These are phyloP conservation scores for Cinnamomum chago DNA, from an alignment of 164 flowering plant species.

Conservation along the genomic window DNA sequence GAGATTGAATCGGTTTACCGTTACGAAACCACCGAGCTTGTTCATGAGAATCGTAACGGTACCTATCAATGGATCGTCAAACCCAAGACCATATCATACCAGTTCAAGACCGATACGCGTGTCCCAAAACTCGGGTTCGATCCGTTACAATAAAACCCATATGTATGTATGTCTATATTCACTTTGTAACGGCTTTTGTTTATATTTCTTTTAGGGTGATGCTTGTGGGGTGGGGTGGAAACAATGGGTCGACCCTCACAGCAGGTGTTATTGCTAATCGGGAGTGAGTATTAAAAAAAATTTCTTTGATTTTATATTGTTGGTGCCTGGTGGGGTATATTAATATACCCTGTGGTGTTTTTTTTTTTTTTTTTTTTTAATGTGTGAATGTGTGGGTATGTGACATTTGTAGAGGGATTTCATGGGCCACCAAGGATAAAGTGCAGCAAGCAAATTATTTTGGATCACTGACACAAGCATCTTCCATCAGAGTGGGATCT, in stretches of 20 bases:
- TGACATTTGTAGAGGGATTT: conserved; percentile 65
- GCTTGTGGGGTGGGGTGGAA: conserved; percentile 99
- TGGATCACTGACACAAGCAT: conserved; percentile 95
- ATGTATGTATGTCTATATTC: no score
- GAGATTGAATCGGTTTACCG: conserved; percentile 79
- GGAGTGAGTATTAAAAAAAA: conserved; percentile 50
- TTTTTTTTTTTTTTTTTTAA: background rate
- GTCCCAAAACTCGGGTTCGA: conserved; percentile 90
- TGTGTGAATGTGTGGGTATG: background rate
- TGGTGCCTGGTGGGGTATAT: background rate
- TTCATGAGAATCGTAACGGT: conserved; percentile 80
- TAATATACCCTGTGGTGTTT: background rate
- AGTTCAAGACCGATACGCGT: conserved; percentile 77
- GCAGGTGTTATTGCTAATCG: conserved; percentile 91
- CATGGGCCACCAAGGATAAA: conserved; percentile 98
- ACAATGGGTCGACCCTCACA: conserved; percentile 93
- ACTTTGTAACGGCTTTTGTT: background rate
- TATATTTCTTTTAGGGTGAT: conserved; percentile 52
- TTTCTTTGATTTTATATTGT: background rate
- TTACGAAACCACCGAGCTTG: conserved; percentile 91
- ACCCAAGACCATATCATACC: conserved; percentile 83
- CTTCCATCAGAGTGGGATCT: conserved; percentile 86
- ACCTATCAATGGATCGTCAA: conserved; percentile 84
- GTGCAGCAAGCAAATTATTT: conserved; percentile 97
- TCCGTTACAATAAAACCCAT: background rate